Conservation (phyloP, 1,139 yeast genomes). For the Candida sojae region DNA sequence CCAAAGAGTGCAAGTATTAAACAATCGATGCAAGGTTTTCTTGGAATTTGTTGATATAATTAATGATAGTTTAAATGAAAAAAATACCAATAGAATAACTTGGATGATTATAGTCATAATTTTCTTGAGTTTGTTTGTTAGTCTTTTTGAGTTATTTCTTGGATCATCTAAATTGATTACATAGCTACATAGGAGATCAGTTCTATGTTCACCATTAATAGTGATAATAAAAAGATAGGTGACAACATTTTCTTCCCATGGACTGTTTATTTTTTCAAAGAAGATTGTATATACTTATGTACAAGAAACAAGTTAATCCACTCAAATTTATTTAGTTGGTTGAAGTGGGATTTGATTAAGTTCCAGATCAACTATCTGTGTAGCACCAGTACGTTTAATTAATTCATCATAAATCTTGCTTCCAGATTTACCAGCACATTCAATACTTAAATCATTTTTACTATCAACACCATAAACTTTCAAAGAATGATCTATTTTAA, state of each 20-base stretch:
- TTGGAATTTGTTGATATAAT: constrained; percentile 90
- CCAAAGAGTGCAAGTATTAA: constrained; percentile 88
- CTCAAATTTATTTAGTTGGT: not conserved
- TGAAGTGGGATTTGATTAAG: constrained; percentile 21
- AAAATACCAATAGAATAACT: constrained; percentile 86
- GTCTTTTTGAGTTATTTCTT: constrained; percentile 41
- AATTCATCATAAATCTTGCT: constrained; percentile 31
- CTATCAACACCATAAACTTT: constrained; percentile 26
- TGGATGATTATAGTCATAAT: constrained; percentile 88
- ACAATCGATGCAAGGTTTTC: constrained; percentile 91
- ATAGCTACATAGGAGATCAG: not conserved
- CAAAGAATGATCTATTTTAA: constrained; percentile 51
- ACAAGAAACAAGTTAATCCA: not conserved
- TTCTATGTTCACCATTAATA: too few species aligned
- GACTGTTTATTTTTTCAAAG: not conserved
- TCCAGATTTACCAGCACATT: constrained; percentile 31
- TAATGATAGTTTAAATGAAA: constrained; percentile 91
- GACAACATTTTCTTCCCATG: not conserved
- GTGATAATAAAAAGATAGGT: too few species aligned
- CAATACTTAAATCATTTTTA: constrained; percentile 25
- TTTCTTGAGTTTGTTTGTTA: constrained; percentile 42
- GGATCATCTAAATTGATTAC: not conserved
- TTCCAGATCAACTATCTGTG: constrained; percentile 26
- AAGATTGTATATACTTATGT: not conserved
- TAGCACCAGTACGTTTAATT: constrained; percentile 34